Conservation (phyloP, 768 basidiomycete species). For the Mycena kentingensis region DNA sequence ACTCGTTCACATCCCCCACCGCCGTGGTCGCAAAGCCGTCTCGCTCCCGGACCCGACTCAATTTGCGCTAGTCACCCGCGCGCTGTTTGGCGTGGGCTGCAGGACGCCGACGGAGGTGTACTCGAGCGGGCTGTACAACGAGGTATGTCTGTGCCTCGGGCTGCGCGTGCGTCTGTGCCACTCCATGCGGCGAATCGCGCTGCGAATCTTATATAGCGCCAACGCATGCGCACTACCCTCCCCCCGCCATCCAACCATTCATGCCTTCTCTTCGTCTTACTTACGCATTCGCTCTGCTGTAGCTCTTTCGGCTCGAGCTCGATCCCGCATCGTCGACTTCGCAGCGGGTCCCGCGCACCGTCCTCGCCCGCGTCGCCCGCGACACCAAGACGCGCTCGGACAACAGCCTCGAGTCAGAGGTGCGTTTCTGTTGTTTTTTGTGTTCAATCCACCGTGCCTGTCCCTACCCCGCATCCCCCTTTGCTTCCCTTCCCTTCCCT, state of each 20-base stretch:
- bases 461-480: too few relatives aligned
- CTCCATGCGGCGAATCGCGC: too few relatives aligned
- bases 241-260: too few relatives aligned
- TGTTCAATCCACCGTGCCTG: too few relatives aligned
- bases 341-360: conserved; percentile 18
- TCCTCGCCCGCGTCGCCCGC: conserved; percentile 26
- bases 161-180: too few relatives aligned
- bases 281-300: not conserved
- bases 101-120: conserved; percentile 23
- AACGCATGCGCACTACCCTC: too few relatives aligned
- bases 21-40: conserved; percentile 23
- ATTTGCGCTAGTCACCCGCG: conserved; percentile 22
- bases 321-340: too few relatives aligned
- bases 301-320: conserved; percentile 25
- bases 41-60: conserved; percentile 28
- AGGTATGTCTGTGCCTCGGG: too few relatives aligned
- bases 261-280: not conserved
- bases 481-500: too few relatives aligned
- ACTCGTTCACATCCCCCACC: conserved; percentile 19
- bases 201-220: too few relatives aligned
- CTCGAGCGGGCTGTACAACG: conserved; percentile 19
- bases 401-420: conserved; percentile 29
- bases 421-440: too few relatives aligned
- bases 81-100: conserved; percentile 25
- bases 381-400: conserved; percentile 26